Conservation (phyloP, 176 grass and related monocot species). For the Aegilops umbellulata region DNA sequence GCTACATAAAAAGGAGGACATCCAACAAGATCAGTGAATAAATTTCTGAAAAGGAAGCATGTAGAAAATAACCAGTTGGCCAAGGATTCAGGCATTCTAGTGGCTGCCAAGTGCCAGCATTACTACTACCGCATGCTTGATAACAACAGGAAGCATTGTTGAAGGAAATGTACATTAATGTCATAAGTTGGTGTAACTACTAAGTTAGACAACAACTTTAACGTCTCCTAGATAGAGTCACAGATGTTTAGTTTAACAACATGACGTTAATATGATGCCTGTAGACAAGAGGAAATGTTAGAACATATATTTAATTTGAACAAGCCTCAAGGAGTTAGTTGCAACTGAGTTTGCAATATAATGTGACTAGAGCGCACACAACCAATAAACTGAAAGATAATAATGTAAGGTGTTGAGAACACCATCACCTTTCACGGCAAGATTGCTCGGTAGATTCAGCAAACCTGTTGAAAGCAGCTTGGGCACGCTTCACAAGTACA, state of each 20-base stretch:
- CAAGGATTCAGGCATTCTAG: background rate
- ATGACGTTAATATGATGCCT: background rate
- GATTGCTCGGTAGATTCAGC: constrained; percentile 80
- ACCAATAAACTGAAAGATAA: constrained; percentile 29
- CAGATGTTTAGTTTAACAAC: background rate
- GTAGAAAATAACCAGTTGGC: background rate
- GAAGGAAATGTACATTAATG: constrained; percentile 6
- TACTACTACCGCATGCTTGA: background rate
- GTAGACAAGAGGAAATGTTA: background rate
- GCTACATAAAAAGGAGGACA: constrained; percentile 1
- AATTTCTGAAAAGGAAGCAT: background rate
- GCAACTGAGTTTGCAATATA: constrained; percentile 16
- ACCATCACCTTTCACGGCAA: constrained; percentile 67
- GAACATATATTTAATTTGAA: background rate
- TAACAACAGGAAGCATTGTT: background rate
- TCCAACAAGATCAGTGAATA: background rate
- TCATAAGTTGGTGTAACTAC: background rate
- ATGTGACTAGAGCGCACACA: constrained; percentile 2
- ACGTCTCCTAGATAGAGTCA: background rate
- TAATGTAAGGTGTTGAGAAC: constrained; percentile 10
- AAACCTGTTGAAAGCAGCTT: constrained; percentile 72
- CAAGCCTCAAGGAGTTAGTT: constrained; percentile 6
- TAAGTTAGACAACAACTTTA: background rate
- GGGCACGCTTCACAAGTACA: constrained; percentile 77
- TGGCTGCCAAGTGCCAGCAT: background rate